Evolutionary conservation across 371 early-diverging fungal genomes (phyloP), one percentile per base, ranked within the genome.

Genomic region (Mucor irregularis): DNA sequence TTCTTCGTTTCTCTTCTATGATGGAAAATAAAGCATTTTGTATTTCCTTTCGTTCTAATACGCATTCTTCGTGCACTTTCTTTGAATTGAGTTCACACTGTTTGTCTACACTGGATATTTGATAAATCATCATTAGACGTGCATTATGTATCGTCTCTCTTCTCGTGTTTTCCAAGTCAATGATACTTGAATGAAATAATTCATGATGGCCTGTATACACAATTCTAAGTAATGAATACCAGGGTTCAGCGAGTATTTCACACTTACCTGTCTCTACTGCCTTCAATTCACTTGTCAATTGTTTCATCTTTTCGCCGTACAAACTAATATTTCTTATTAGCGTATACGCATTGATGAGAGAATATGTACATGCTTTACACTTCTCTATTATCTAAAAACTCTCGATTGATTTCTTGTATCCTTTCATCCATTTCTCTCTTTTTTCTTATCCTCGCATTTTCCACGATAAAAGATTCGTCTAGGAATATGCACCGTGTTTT

Each of bases 321-420:
- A 62, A 17, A n/a, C 62, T 62, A 37, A n/a, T 7, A n/a, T 16
- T 4, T n/a, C 14, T 28, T 24, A 34, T 37, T 13, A 45, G 9
- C 8, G 14, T 21, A 19, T 13, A n/a, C 19, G 10, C 5, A 1
- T 13, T 5, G 11, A 19, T 17, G 8, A 19, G 8, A 11, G 13
- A 26, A 8, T 38, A 17, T 35, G 5, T 10, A 22, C 31, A 24
- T 33, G 14, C 47, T 33, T n/a, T 46, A 57, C 62, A 47, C 40
- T 53, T 56, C 52, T 53, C 45, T 52, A 35, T 56, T 62, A 6
- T 62, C 57, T 5, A 52, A 38, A 17, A 62, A 62, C 47, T 62
- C 62, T 21, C 44, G 40, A 21, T 62, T 35, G 4, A 62, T 62
- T 28, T 30, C 46, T 30, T 39, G 9, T 16, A 62, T 47, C 16